Evolutionary conservation across 1,284 basidiomycete species (phyloP).

Genomic region (Chalciporus sp.): DNA sequence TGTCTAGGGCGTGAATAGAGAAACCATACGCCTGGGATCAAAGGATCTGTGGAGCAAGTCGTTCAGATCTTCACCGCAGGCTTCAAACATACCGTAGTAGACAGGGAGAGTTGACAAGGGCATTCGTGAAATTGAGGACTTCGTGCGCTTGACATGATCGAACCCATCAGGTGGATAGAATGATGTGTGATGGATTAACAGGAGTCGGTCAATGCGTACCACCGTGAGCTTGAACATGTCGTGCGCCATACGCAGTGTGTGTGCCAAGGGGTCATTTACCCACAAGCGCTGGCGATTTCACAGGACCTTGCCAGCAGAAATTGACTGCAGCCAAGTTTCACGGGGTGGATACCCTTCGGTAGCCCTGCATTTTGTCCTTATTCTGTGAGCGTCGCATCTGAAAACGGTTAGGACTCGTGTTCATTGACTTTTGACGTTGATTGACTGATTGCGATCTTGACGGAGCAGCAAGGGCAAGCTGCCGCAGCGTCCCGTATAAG

Average conservation of each 20-base stretch:
- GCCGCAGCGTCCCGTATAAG: conserved; percentile 11
- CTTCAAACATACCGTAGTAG: conserved; percentile 3
- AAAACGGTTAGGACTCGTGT: conserved; percentile 19
- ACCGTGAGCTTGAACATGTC: conserved; percentile 26
- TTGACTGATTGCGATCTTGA: conserved; percentile 21
- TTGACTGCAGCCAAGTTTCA: not conserved
- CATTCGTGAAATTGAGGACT: not conserved
- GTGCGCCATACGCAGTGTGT: conserved; percentile 22
- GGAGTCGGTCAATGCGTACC: conserved; percentile 6
- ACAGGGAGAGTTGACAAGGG: not conserved
- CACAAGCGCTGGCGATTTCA: conserved; percentile 17
- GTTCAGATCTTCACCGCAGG: conserved; percentile 22
- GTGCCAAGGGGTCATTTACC: conserved; percentile 13
- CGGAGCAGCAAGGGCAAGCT: conserved; percentile 10
- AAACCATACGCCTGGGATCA: conserved; percentile 14
- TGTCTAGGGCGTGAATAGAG: conserved; percentile 12
- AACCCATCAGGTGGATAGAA: conserved; percentile 1
- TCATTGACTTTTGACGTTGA: conserved; percentile 8
- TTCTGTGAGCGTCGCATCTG: conserved; percentile 5
- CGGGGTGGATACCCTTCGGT: conserved; percentile 20
- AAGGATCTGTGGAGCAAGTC: conserved; percentile 7
- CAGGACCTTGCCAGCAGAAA: conserved; percentile 6
- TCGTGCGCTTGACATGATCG: not conserved
- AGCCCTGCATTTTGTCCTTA: conserved; percentile 9
- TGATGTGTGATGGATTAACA: conserved; percentile 7